Base-by-base conservation (phyloP, 1,139 yeast species). In the Petasospora rhodanensis region DNA sequence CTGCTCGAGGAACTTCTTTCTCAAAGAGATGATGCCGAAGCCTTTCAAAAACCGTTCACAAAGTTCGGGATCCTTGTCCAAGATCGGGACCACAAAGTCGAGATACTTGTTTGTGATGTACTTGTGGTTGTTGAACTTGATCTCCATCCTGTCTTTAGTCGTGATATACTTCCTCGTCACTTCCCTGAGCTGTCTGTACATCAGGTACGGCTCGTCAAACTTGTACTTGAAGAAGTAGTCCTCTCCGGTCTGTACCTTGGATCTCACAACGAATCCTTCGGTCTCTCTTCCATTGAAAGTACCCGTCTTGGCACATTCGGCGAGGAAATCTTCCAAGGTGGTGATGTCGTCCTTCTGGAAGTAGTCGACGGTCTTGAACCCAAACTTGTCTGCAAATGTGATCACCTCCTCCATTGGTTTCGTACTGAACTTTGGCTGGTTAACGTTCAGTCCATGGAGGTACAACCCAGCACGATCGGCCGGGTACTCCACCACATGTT, bases 191-290 rank as follows among this genome's bases (percentile, higher is more conserved):
- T 84, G 87, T 38, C 99, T 70, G 55, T 87, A 93, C 67, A 93
- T 70, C 33, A 86, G 62, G 51, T 93, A 93, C 0, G 98, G 98
- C 58, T 93, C 96, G 46, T 87, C 95, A 55, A 93, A 91, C 58
- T 93, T 93, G 63, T 68, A 91, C 61, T 93, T 93, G 73, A 87
- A 93, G 58, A 93, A 86, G 50, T 72, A 86, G 41, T 77, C 81
- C 11, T 53, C 9, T 3, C 10, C 14, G 3, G 35, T 36, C 16
- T 38, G 34, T 4, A 51, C 53, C 31, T 64, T 61, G 47, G 91
- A 75, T 32, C 98, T 66, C 6, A 93, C 66, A 2, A 93, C 99
- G 61, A 91, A 93, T 0, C 99, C 99, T 61, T 93, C 99, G 6
- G 85, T 72, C 46, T 86, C 96, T 27, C 67, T 62, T 3, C 70